phyloP scores from a whole-genome alignment of 345 rosid genomes.

The Pistacia atlantica region DNA sequence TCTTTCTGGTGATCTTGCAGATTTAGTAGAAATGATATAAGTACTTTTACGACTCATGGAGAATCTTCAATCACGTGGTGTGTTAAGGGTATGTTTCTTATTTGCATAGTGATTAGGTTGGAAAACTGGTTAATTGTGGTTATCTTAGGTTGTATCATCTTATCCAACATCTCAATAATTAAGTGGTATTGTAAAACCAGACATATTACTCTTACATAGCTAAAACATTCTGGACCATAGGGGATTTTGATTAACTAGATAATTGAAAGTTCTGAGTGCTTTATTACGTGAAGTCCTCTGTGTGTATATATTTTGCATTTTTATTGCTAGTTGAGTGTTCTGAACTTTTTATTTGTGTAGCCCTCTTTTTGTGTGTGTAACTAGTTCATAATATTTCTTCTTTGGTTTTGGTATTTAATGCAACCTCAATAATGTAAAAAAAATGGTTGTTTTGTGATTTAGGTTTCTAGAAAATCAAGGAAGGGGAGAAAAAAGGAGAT shows the following conservation, averaged over 20 bases:
- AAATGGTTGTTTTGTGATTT: slow-evolving; percentile 27
- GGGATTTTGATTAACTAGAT: background rate
- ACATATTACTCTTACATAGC: background rate
- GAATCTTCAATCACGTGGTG: slow-evolving; percentile 88
- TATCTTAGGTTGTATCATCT: background rate
- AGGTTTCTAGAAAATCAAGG: slow-evolving; percentile 90
- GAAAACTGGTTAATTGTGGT: background rate
- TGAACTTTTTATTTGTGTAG: background rate
- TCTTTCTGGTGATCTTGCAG: slow-evolving; percentile 86
- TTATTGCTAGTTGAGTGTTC: background rate
- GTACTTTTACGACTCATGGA: slow-evolving; percentile 72
- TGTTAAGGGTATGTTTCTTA: slow-evolving; percentile 75
- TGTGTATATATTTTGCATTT: background rate
- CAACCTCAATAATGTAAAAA: slow-evolving; percentile 7
- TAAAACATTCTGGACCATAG: background rate
- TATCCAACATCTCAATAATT: no score
- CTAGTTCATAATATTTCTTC: background rate
- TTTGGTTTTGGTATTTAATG: background rate
- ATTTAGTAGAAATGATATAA: slow-evolving; percentile 81
- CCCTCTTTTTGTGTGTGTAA: background rate
- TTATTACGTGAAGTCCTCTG: background rate
- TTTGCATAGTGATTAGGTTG: slow-evolving; percentile 12
- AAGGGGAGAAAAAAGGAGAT: slow-evolving; percentile 60
- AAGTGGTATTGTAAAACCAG: background rate
- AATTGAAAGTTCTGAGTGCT: background rate